phyloP scores from a whole-genome alignment of 164 flowering plant species.

The Magnolia changhungtana region DNA sequence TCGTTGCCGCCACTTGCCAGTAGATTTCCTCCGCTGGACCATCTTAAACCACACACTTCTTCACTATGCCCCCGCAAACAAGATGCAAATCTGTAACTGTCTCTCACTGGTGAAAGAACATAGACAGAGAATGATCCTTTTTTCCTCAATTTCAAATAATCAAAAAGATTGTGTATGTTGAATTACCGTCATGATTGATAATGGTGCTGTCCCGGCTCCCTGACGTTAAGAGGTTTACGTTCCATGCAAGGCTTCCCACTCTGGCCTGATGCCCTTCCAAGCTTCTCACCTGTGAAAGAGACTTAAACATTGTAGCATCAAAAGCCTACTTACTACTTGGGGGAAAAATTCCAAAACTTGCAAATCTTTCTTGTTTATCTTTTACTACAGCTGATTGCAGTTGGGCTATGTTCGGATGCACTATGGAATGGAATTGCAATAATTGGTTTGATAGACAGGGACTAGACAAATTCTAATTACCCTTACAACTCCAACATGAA shows the following conservation, averaged over 20 bases:
- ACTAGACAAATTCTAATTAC: too few species aligned
- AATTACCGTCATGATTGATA: conserved; percentile 47
- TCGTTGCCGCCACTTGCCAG: conserved; percentile 53
- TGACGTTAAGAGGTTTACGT: conserved; percentile 36
- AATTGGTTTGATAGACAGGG: too few species aligned
- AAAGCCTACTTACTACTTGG: neutral
- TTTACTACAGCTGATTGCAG: too few species aligned
- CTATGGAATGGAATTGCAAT: too few species aligned
- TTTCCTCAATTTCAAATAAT: neutral
- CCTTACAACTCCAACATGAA: too few species aligned
- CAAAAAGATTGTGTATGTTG: neutral
- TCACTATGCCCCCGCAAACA: conserved; percentile 20
- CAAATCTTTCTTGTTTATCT: too few species aligned
- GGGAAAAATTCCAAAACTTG: too few species aligned
- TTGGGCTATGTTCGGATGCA: too few species aligned
- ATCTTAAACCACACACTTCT: conserved; percentile 46
- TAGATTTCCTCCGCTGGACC: conserved; percentile 32
- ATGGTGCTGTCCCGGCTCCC: conserved; percentile 44
- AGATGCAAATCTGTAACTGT: conserved; percentile 21
- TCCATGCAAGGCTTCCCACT: conserved; percentile 44
- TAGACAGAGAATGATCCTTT: neutral
- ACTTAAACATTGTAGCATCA: neutral
- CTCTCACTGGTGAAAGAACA: conserved; percentile 31
- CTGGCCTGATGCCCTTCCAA: conserved; percentile 38
- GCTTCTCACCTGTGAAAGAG: conserved; percentile 28